Evolutionary conservation across 306 rosid species (phyloP).

Genomic region (Ormosia semicastrata): DNA sequence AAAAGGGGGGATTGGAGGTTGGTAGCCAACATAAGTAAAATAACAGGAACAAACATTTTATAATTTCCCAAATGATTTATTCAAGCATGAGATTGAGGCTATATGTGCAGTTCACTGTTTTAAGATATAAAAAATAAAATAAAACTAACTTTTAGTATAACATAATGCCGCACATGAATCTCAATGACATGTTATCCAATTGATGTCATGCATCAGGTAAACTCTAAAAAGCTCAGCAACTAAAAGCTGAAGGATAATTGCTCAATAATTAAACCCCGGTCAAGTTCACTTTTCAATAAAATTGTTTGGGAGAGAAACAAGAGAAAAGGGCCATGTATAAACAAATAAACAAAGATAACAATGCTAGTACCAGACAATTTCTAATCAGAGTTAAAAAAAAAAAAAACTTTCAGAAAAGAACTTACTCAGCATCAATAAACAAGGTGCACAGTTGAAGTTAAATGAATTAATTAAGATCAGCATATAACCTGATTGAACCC

Average conservation of each 20-base stretch:
- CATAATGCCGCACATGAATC: background rate
- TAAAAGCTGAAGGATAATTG: background rate
- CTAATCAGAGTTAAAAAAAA: background rate
- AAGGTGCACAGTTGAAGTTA: background rate
- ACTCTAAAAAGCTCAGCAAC: background rate
- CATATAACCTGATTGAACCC: conserved; percentile 90
- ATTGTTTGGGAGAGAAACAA: background rate
- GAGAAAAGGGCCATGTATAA: background rate
- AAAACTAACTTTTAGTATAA: background rate
- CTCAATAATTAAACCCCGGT: background rate
- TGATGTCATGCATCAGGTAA: background rate
- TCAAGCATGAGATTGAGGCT: background rate
- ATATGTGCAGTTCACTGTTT: background rate
- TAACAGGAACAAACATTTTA: background rate
- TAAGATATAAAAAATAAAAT: background rate
- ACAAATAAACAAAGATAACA: background rate
- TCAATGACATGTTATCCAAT: background rate
- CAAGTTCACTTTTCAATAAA: background rate
- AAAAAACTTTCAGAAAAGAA: background rate
- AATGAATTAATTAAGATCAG: conserved; percentile 11
- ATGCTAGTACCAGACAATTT: background rate
- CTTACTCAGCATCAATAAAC: background rate
- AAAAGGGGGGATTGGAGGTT: background rate
- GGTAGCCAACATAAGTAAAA: background rate
- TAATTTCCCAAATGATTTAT: background rate